These are phyloP conservation scores for Rhizomucor pusillus DNA, from an alignment of 371 early-diverging fungal genomes.

Conservation along the genomic window DNA sequence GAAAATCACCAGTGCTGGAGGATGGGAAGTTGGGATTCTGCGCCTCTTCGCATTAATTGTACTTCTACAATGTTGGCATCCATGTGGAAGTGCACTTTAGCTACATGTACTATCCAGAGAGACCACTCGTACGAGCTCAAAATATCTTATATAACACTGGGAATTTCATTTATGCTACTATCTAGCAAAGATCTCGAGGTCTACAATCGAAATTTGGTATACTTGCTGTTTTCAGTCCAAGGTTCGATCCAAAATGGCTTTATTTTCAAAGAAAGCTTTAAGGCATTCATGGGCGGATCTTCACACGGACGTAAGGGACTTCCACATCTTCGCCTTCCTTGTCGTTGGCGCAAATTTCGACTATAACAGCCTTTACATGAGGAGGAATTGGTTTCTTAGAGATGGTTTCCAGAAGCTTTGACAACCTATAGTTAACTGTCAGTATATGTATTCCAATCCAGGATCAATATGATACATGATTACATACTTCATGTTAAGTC, in stretches of 20 bases:
- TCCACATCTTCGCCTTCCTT: conserved; percentile 91
- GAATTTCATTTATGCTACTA: no score
- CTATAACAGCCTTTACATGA: conserved; percentile 80
- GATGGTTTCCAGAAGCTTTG: conserved; percentile 78
- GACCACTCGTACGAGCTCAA: no score
- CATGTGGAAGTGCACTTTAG: no score
- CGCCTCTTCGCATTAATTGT: no score
- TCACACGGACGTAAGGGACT: conserved; percentile 47
- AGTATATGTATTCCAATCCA: not conserved
- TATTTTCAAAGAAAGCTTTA: conserved; percentile 14
- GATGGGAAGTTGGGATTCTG: no score
- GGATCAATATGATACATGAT: not conserved
- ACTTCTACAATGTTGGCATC: no score
- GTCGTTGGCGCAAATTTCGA: conserved; percentile 90
- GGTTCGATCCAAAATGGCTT: not conserved
- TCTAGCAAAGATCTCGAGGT: no score
- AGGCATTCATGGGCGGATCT: conserved; percentile 35
- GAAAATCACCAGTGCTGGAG: no score
- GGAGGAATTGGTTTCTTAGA: conserved; percentile 86
- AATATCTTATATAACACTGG: no score
- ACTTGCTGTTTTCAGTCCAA: not conserved
- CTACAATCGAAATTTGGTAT: no score
- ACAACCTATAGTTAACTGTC: conserved; percentile 45
- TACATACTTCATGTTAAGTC: conserved; percentile 58
- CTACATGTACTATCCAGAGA: no score